phyloP scores from a whole-genome alignment of 148 eudicot genomes.

The Camellia japonica region DNA sequence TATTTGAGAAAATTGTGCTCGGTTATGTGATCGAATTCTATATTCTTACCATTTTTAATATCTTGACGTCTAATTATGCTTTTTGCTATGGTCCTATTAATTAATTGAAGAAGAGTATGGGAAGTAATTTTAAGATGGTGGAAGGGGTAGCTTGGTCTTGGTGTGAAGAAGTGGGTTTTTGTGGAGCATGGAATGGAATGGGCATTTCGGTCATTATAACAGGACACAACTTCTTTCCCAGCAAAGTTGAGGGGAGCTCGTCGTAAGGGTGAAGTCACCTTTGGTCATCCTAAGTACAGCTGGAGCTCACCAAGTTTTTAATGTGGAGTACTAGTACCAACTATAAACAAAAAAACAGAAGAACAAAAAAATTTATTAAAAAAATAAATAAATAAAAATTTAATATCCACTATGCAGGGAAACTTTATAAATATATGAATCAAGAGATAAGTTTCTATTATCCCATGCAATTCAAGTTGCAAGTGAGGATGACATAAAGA shows the following conservation, averaged over 20 bases:
- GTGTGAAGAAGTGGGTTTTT: neutral
- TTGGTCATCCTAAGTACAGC: neutral
- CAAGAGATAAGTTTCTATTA: too few relatives aligned
- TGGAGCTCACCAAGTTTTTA: neutral
- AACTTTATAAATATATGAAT: too few relatives aligned
- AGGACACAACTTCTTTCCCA: too few relatives aligned
- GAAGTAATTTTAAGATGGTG: conserved; percentile 5
- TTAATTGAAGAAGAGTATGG: neutral
- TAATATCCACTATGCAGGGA: too few relatives aligned
- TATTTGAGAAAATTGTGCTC: too few relatives aligned
- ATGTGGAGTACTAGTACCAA: neutral
- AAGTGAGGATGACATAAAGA: too few relatives aligned
- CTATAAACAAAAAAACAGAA: neutral
- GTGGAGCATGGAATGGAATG: neutral
- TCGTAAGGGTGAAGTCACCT: conserved; percentile 16
- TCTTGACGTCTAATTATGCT: too few relatives aligned
- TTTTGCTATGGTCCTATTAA: neutral
- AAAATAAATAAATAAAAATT: too few relatives aligned
- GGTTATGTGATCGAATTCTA: too few relatives aligned
- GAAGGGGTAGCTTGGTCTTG: neutral
- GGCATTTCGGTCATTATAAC: neutral
- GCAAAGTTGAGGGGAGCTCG: neutral
- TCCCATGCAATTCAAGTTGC: too few relatives aligned
- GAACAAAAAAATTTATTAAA: neutral
- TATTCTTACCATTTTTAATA: too few relatives aligned